phyloP scores from a whole-genome alignment of 768 basidiomycete species.

The Boletus subcaerulescens region DNA sequence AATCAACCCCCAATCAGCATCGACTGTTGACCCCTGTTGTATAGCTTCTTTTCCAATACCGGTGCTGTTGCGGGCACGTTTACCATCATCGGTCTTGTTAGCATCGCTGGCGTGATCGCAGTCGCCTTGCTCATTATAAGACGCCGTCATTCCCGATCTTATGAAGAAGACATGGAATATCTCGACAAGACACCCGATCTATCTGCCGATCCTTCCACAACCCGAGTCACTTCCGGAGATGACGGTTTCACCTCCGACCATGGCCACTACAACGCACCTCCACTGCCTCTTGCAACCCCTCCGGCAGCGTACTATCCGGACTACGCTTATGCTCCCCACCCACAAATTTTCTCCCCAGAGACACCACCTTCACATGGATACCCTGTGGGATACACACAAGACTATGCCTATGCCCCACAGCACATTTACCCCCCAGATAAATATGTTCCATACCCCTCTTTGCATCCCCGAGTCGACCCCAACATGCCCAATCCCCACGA shows the following conservation, averaged over 20 bases:
- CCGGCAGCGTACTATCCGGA: conserved; percentile 25
- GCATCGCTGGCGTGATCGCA: conserved; percentile 31
- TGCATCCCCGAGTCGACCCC: background rate
- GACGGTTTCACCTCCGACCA: conserved; percentile 22
- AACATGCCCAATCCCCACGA: conserved; percentile 19
- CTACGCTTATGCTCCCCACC: conserved; percentile 12
- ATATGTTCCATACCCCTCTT: conserved; percentile 29
- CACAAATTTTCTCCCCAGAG: conserved; percentile 5
- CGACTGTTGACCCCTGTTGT: background rate
- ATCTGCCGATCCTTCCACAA: conserved; percentile 10
- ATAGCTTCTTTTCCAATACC: conserved; percentile 46
- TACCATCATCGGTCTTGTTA: conserved; percentile 38
- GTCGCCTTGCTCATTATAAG: conserved; percentile 27
- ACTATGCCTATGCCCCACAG: conserved; percentile 19
- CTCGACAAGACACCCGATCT: conserved; percentile 21
- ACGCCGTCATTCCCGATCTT: conserved; percentile 25
- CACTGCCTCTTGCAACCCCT: conserved; percentile 14
- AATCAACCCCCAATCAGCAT: no score
- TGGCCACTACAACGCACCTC: conserved; percentile 20
- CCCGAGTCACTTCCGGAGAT: conserved; percentile 7
- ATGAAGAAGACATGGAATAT: conserved; percentile 30
- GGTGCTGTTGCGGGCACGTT: conserved; percentile 48
- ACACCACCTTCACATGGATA: background rate
- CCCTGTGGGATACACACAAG: conserved; percentile 7
- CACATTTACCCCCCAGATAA: conserved; percentile 23